Base-by-base conservation (phyloP, 331 rosid species). In the Malus hybrid region DNA sequence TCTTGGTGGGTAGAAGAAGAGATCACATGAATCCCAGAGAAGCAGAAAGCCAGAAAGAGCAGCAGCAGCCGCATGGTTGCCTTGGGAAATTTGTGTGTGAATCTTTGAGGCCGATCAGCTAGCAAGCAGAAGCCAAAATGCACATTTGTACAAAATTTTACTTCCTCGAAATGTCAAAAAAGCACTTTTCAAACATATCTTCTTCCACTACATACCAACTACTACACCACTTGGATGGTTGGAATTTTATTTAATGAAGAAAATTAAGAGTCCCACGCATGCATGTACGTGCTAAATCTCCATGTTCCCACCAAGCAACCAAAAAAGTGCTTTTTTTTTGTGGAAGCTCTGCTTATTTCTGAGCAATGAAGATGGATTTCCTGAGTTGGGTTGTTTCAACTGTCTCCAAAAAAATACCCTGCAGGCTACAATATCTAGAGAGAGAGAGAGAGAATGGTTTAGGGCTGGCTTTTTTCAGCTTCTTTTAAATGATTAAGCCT, bases 41-140 rank as follows among this genome's bases (percentile, higher is more conserved):
- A 82, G 74, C 81, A 81, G 55, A 90, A 36, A 70, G 85, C 86
- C 83, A 88, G 78, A 81, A 84, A 77, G 61, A 92, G 84, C 78
- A 80, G 79, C 69, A 81, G 79, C 69, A 82, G 56, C 64, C 22
- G 15, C 65, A 80, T 32, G 68, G 76, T 75, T 55, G 74, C 83
- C 93, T 88, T 85, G 46, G 14, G 60, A 73, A 63, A 63, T 63
- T 28, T 18, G 36, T 27, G n/a, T 0, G 7, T 63, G 20, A 59
- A 22, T 11, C 15, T 63, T 10, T 14, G 67, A 63, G 67, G 67
- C 12, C 18, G 34, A 29, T 12, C 36, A 63, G 67, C 19, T 14
- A 29, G 20, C 3, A 63, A 6, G 39, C 36, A 63, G 36, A 63
- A 6, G 39, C 32, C 6, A 2, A 7, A 63, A 63, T 1, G 39